phyloP scores from a whole-genome alignment of 345 rosid genomes.

The Aquilaria yunnanensis region DNA sequence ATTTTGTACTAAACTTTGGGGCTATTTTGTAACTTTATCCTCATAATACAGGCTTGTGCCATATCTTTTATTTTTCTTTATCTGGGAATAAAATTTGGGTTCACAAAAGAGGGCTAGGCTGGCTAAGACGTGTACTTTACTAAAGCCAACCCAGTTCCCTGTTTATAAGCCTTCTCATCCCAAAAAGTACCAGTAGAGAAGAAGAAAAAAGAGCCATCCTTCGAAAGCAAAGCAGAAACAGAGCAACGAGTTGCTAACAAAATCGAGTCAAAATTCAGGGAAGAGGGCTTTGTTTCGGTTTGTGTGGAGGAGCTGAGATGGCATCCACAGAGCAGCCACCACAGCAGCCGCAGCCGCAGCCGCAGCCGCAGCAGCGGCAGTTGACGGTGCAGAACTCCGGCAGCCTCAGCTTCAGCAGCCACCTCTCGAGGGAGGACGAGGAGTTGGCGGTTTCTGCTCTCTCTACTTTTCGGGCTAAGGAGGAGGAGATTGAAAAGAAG shows the following conservation, averaged over 20 bases:
- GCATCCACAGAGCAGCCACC: conserved; percentile 28
- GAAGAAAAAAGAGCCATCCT: conserved; percentile 14
- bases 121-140: too few species aligned
- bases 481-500: conserved; percentile 82
- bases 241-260: not conserved
- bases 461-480: conserved; percentile 75
- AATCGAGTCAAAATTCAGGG: conserved; percentile 17
- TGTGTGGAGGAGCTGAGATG: conserved; percentile 20
- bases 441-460: conserved; percentile 88
- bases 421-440: conserved; percentile 78
- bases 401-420: conserved; percentile 71
- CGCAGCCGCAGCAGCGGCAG: conserved; percentile 40
- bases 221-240: conserved; percentile 17
- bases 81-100: too few species aligned
- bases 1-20: too few species aligned
- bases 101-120: too few species aligned
- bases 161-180: conserved; percentile 17
- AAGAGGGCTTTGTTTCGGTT: conserved; percentile 22
- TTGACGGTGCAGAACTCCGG: conserved; percentile 48
- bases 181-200: conserved; percentile 2
- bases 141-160: not conserved
- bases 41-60: too few species aligned
- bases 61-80: too few species aligned
- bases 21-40: too few species aligned
- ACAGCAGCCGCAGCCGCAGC: conserved; percentile 26